phyloP scores from a whole-genome alignment of 352 stramenopile species.

The Globisporangium nodosum region DNA sequence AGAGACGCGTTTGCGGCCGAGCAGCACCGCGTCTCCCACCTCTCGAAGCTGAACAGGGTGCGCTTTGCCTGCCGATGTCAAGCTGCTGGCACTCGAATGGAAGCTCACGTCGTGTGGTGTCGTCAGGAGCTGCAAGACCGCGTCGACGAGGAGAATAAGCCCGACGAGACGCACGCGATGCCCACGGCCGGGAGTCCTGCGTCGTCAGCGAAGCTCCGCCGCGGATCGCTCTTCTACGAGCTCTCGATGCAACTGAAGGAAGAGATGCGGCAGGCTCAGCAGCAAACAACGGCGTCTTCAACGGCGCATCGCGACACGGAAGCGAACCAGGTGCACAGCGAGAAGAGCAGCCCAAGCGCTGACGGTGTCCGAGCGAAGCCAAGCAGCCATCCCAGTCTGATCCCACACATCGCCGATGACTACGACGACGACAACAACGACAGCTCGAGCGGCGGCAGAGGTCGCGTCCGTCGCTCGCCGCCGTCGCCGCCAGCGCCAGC shows the following conservation, averaged over 20 bases:
- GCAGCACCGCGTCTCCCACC: conserved; percentile 25
- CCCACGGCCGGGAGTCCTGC: neutral
- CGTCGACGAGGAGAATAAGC: conserved; percentile 1
- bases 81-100: neutral
- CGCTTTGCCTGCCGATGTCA: neutral
- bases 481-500: neutral
- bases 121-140: conserved; percentile 24
- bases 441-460: neutral
- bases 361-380: neutral
- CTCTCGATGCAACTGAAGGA: conserved; percentile 30
- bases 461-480: neutral
- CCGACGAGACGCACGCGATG: neutral
- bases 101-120: neutral
- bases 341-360: neutral
- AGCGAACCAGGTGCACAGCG: neutral
- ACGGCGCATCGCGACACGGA: neutral
- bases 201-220: conserved; percentile 16
- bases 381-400: neutral
- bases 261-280: conserved; percentile 13
- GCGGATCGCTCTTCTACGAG: conserved; percentile 42
- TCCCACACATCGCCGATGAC: neutral
- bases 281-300: neutral
- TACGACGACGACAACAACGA: conserved; percentile 3
- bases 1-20: conserved; percentile 27
- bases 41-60: conserved; percentile 27